Base-by-base conservation (phyloP, 805 yeast genomes). In the Scheffersomyces coipomensis region DNA sequence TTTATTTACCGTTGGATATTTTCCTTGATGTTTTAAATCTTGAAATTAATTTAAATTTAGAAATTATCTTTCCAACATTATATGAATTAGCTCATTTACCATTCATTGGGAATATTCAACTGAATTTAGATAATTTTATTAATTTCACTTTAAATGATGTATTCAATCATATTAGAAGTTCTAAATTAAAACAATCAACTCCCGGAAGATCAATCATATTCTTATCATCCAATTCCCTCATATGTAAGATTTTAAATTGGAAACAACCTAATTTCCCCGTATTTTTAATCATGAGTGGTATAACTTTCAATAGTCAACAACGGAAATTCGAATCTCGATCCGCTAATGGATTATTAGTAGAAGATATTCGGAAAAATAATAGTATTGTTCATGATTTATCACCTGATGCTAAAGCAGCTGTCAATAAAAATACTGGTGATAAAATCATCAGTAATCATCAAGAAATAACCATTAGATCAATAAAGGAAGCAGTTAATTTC, bases 181-280 rank as follows among this genome's bases (percentile, higher is more conserved):
- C 64, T 60, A 58, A 64, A 47, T 32, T 49, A 15, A 34, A 53
- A 33, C 44, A 41, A n/a, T 19, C 37, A 3, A 26, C 42, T 8
- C 45, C 48, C 31, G 39, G 60, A 44, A 70, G 96, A 43, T 81
- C 95, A 1, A 66, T 93, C 31, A 81, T 91, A 8, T 87, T 93
- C 61, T 79, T 95, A 10, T 88, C 97, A 1, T 78, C 85, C 40
- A 88, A 89, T 60, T 85, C 96, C 24, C 78, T 81, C 33, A 88
- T 89, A n/a, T 93, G 98, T 63, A 88, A 96, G 9, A 85, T 88
- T 33, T 66, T 93, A 51, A 93, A 93, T 63, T 93, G 99, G 99
- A 93, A 93, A 62, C 99, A 93, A 64, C 98, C 99, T 11, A 91
- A 91, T 59, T 93, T 85, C 64, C 97, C 99, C 0, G 98, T 93